Conservation (phyloP, 192 early-diverging fungal genomes). For the Funneliformis geosporum region DNA sequence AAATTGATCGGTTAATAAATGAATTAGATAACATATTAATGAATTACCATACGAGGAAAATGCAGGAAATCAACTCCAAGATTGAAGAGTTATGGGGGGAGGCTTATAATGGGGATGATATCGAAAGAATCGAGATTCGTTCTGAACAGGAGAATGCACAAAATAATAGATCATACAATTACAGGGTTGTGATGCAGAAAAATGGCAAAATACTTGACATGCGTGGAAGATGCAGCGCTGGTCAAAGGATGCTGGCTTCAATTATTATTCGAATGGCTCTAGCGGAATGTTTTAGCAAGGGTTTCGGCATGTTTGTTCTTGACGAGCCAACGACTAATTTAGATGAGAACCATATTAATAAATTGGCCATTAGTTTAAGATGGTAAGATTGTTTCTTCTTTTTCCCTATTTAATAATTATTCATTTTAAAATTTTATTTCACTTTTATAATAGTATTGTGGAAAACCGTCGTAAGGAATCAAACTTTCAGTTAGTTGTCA, state of each 20-base stretch:
- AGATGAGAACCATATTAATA: slow-evolving; percentile 84
- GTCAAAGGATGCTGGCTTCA: slow-evolving; percentile 96
- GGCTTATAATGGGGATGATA: slow-evolving; percentile 95
- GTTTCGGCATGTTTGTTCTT: slow-evolving; percentile 91
- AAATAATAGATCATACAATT: slow-evolving; percentile 82
- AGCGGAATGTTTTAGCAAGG: slow-evolving; percentile 91
- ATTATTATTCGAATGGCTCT: slow-evolving; percentile 94
- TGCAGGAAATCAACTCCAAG: slow-evolving; percentile 96
- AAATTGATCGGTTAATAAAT: slow-evolving; percentile 83
- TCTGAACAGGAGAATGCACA: slow-evolving; percentile 77
- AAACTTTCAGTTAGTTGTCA: slow-evolving; percentile 97
- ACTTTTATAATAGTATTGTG: slow-evolving; percentile 64
- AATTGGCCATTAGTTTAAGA: slow-evolving; percentile 77
- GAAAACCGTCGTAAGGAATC: slow-evolving; percentile 70
- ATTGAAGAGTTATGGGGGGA: slow-evolving; percentile 96
- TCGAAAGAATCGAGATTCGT: slow-evolving; percentile 95
- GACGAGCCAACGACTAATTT: slow-evolving; percentile 99
- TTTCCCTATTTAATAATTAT: not conserved
- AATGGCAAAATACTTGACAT: slow-evolving; percentile 83
- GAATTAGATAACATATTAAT: slow-evolving; percentile 88
- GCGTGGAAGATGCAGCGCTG: slow-evolving; percentile 94
- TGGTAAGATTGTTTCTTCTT: slow-evolving; percentile 50
- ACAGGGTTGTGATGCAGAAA: slow-evolving; percentile 94
- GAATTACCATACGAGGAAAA: slow-evolving; percentile 89
- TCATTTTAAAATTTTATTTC: not conserved